Conservation (phyloP, 352 stramenopile genomes). For the Phytopythium cucurbitacearum region DNA sequence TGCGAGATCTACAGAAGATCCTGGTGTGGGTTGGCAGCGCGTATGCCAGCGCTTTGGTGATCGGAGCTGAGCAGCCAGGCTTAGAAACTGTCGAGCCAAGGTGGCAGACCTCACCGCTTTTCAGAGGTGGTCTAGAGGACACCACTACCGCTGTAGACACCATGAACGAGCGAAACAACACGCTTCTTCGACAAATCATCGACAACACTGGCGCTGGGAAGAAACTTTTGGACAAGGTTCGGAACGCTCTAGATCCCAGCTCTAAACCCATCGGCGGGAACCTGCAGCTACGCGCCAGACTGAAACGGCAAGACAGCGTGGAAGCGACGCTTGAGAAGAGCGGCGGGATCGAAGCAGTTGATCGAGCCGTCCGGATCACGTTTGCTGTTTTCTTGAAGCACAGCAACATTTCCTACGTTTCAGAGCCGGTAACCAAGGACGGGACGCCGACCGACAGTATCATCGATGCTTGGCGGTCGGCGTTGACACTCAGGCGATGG, state of each 20-base stretch:
- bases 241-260: constrained; percentile 55
- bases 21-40: constrained; percentile 54
- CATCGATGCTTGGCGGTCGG: constrained; percentile 68
- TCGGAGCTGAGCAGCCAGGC: constrained; percentile 19
- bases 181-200: constrained; percentile 69
- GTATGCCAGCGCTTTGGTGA: constrained; percentile 57
- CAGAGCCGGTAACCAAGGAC: constrained; percentile 52
- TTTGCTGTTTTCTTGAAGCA: constrained; percentile 84
- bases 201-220: constrained; percentile 67
- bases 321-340: constrained; percentile 83
- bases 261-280: constrained; percentile 33
- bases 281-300: constrained; percentile 49
- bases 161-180: constrained; percentile 33
- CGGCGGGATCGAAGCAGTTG: constrained; percentile 73
- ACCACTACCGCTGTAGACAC: constrained; percentile 1
- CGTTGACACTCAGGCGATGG: constrained; percentile 79
- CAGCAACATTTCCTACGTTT: constrained; percentile 70
- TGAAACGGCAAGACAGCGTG: constrained; percentile 83
- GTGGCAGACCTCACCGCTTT: constrained; percentile 51
- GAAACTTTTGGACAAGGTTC: constrained; percentile 80
- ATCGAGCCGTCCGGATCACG: constrained; percentile 70
- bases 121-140: constrained; percentile 50
- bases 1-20: constrained; percentile 65
- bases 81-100: constrained; percentile 21
- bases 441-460: constrained; percentile 59